Conservation (phyloP, 2,329 filamentous ascomycete genomes). For the Phialophora verrucosa region DNA sequence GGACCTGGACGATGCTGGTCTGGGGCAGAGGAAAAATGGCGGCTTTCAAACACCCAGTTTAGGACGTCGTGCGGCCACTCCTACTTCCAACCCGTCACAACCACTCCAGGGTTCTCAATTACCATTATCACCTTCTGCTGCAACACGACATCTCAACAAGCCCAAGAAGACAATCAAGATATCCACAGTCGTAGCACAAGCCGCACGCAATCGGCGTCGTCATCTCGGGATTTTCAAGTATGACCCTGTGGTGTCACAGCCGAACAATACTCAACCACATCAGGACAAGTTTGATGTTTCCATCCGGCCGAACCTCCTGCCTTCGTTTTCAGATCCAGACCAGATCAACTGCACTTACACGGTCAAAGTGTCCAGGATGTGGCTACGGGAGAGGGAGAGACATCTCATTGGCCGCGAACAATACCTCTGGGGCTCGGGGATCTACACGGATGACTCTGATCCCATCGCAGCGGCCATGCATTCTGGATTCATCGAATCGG, state of each 20-base stretch:
- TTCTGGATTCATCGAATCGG: slow-evolving; percentile 86
- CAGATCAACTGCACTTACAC: slow-evolving; percentile 91
- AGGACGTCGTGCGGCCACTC: slow-evolving; percentile 27
- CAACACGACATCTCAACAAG: slow-evolving; percentile 56
- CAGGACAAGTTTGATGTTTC: slow-evolving; percentile 64
- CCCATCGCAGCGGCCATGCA: slow-evolving; percentile 92
- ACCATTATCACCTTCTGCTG: slow-evolving; percentile 19
- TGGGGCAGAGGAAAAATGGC: slow-evolving; percentile 27
- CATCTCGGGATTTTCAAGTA: slow-evolving; percentile 89
- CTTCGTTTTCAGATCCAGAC: slow-evolving; percentile 66
- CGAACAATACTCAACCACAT: slow-evolving; percentile 35
- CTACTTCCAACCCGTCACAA: slow-evolving; percentile 30
- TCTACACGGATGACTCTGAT: slow-evolving; percentile 96
- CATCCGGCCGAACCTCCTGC: slow-evolving; percentile 72
- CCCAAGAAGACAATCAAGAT: slow-evolving; percentile 71
- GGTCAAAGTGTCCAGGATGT: slow-evolving; percentile 80
- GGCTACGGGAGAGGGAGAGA: slow-evolving; percentile 71
- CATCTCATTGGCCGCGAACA: slow-evolving; percentile 83
- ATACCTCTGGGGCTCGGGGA: slow-evolving; percentile 88
- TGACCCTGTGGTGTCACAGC: slow-evolving; percentile 65
- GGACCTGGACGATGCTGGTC: slow-evolving; percentile 34
- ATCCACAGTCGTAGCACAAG: slow-evolving; percentile 72
- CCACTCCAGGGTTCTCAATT: slow-evolving; percentile 14
- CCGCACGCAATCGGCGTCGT: slow-evolving; percentile 71
- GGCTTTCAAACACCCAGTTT: slow-evolving; percentile 23